Base-by-base conservation (phyloP, 139 green algal species). In the Mesostigma viride region DNA sequence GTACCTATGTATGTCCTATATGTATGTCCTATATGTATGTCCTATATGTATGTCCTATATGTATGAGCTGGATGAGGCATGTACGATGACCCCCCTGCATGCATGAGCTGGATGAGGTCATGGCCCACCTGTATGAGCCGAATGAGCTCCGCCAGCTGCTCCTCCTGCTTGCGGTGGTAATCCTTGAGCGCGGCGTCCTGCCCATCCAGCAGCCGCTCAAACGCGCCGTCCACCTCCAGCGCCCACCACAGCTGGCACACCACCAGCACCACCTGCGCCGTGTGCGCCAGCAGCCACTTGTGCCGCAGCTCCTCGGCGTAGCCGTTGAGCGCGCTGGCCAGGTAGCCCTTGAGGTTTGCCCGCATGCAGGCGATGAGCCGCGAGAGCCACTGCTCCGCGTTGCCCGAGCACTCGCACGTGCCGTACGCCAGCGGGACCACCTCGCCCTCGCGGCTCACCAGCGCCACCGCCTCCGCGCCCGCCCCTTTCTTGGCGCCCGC, bases 331-430 rank as follows among this genome's bases (percentile, higher is more conserved):
- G 27, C 31, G 26, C n/a, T 28, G 4, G 17, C 31, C 14, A 65
- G 31, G 3, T 14, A 36, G 6, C n/a, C 58, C 5, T 36, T 14
- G 26, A 33, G 31, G 5, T 35, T 31, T 28, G 33, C 36, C 4
- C 58, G 31, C 58, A 65, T 28, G 5, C 26, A 35, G 5, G 28
- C 58, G 26, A 45, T 65, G 14, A 65, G 35, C 58, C 28, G 31
- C 28, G 35, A 22, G 26, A 65, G 58, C 58, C 58, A 65, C 14
- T 35, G n/a, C 58, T 65, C 58, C 28, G 33, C 58, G 33, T 65
- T 65, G n/a, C 58, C 58, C 5, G 31, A 27, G 58, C 27, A 33
- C 27, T 65, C 31, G 27, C 31, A n/a, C 27, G 58, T 3, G 22
- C 24, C 33, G 35, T 31, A 45, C 26, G 26, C 35, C n/a, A 44